Evolutionary conservation across 257 asterid genomes (phyloP).

Genomic region (Solanum raphanifolium): DNA sequence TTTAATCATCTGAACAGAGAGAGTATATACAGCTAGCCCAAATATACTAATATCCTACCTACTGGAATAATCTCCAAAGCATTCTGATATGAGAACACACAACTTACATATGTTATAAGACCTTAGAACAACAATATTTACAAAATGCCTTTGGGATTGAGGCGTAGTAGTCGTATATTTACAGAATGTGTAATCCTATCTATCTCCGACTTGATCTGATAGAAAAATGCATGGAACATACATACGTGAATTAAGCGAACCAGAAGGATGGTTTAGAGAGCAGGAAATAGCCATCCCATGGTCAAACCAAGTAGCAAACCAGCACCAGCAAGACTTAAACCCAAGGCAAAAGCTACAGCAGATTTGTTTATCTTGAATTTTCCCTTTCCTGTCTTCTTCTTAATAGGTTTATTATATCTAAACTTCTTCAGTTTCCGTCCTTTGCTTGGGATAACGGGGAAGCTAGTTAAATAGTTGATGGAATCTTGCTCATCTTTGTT

Average conservation of each 20-base stretch:
- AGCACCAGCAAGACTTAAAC: constrained; percentile 58
- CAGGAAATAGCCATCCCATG: constrained; percentile 49
- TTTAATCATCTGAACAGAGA: background rate
- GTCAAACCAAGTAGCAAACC: constrained; percentile 67
- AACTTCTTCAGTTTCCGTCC: constrained; percentile 10
- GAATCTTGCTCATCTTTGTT: constrained; percentile 15
- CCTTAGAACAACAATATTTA: background rate
- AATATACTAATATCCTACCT: background rate
- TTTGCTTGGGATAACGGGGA: constrained; percentile 12
- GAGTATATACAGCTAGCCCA: background rate
- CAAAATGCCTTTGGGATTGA: background rate
- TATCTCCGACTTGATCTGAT: background rate
- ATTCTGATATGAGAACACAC: background rate
- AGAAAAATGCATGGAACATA: background rate
- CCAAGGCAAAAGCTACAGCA: constrained; percentile 42
- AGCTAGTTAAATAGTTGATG: constrained; percentile 2
- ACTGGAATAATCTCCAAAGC: background rate
- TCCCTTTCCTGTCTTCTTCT: constrained; percentile 11
- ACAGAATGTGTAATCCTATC: background rate
- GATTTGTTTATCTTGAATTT: constrained; percentile 14
- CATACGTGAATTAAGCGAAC: background rate
- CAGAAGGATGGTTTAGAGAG: constrained; percentile 4
- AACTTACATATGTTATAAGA: background rate
- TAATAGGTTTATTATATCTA: constrained; percentile 13
- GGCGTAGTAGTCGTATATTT: background rate